phyloP scores from a whole-genome alignment of 768 basidiomycete genomes.

The Neoboletus subvelutipes region DNA sequence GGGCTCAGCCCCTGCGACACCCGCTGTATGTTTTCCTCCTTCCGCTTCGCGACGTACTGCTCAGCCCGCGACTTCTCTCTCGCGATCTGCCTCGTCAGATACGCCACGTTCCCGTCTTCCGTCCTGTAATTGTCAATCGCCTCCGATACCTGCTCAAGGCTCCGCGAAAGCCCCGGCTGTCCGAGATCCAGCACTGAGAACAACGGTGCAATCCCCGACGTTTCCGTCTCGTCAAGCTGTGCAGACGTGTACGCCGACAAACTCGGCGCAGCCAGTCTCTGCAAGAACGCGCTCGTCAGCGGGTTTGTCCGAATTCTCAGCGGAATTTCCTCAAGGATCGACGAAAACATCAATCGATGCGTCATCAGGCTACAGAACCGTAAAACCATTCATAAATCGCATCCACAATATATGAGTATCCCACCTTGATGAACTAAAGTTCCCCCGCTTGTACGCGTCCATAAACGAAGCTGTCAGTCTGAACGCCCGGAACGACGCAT shows the following conservation, averaged over 20 bases:
- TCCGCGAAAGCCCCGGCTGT: conserved; percentile 64
- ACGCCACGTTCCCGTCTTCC: conserved; percentile 91
- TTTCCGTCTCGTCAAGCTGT: conserved; percentile 39
- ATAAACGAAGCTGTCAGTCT: conserved; percentile 76
- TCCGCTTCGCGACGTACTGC: conserved; percentile 75
- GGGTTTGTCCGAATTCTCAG: conserved; percentile 82
- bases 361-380: conserved; percentile 61
- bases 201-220: conserved; percentile 52
- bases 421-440: conserved; percentile 85
- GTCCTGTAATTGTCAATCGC: conserved; percentile 82
- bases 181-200: conserved; percentile 73
- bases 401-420: conserved; percentile 15
- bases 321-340: conserved; percentile 83
- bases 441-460: conserved; percentile 77
- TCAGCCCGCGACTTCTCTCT: conserved; percentile 83
- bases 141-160: conserved; percentile 83
- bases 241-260: conserved; percentile 37
- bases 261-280: conserved; percentile 51
- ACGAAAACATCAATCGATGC: conserved; percentile 81
- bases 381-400: conserved; percentile 6
- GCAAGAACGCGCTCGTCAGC: conserved; percentile 76
- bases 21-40: conserved; percentile 81
- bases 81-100: conserved; percentile 82
- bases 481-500: conserved; percentile 88
- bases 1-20: conserved; percentile 82